Base-by-base conservation (phyloP, 1,284 basidiomycete species). In the Leccinum subfulvum region DNA sequence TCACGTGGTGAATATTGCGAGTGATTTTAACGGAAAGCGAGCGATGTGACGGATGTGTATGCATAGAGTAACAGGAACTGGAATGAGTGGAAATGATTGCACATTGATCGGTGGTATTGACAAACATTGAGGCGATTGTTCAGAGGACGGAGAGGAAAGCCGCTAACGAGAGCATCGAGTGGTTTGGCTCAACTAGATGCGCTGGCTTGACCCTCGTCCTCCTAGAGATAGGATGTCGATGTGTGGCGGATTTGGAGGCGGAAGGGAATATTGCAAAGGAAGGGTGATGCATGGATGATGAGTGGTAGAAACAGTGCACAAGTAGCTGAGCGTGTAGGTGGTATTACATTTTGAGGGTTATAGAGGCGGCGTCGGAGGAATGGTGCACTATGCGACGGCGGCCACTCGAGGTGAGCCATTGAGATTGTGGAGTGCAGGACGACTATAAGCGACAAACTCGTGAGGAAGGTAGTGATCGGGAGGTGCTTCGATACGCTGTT, bases 391-490 rank as follows among this genome's bases (percentile, higher is more conserved):
- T 81, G 84, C 81, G 67, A 85, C 83, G 73, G 86, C 78, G 66
- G 83, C 77, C 65, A 76, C 69, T 63, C 73, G 74, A 28, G 77
- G 78, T 47, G 80, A 76, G 65, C 77, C 73, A 68, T 85, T 85
- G 71, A 82, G 81, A 73, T 81, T 88, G 73, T 91, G 89, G 57
- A 92, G 83, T 65, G 85, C 88, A 59, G 84, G 83, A 51, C 90
- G 87, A 72, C 89, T 85, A 74, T 89, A 88, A 49, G 83, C 77
- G 67, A 91, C 86, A 73, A 88, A 90, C 77, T 92, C 90, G 72
- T 91, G 88, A 3, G 90, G 88, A 63, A 90, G 82, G 73, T 82
- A 90, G 72, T 92, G 88, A 63, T 91, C 90, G 51, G 88, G 85
- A 26, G 85, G 78, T 59, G 81, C 79, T 70, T 89, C 89, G 63